Evolutionary conservation across 2,329 filamentous ascomycete genomes (phyloP).

Genomic region (Cladosporium sp.): DNA sequence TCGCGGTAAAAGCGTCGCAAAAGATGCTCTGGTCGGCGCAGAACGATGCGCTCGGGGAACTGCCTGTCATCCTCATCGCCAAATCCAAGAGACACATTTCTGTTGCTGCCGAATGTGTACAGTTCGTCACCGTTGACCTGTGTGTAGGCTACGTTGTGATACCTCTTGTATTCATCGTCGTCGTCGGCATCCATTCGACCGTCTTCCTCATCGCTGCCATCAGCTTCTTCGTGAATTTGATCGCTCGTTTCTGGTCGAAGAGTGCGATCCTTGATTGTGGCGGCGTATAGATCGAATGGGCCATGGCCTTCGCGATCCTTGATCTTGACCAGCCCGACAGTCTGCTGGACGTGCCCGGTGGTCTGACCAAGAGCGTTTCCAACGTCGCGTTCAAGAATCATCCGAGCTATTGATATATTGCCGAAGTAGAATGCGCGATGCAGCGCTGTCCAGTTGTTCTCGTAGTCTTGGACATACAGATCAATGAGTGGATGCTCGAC

Average conservation of each 20-base stretch:
- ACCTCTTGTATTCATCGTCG: constrained; percentile 30
- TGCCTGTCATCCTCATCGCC: constrained; percentile 95
- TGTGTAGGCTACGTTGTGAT: constrained; percentile 17
- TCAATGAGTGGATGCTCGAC: constrained; percentile 78
- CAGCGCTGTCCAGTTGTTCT: constrained; percentile 93
- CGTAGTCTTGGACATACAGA: constrained; percentile 76
- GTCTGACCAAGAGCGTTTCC: constrained; percentile 59
- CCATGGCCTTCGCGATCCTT: constrained; percentile 94
- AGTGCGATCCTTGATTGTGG: constrained; percentile 75
- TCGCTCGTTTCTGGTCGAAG: constrained; percentile 39
- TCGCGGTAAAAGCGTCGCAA: constrained; percentile 67
- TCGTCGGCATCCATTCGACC: constrained; percentile 51
- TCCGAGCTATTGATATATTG: constrained; percentile 77
- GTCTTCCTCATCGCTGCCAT: constrained; percentile 34
- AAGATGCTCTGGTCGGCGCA: constrained; percentile 72
- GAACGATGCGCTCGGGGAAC: constrained; percentile 74
- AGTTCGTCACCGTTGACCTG: constrained; percentile 69
- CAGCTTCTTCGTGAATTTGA: constrained; percentile 26
- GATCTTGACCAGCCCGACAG: constrained; percentile 78
- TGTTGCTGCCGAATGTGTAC: constrained; percentile 93
- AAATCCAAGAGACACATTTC: constrained; percentile 85
- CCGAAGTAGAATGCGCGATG: constrained; percentile 87
- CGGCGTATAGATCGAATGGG: constrained; percentile 86
- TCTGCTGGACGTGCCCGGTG: constrained; percentile 53
- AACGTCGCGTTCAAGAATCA: constrained; percentile 72